Base-by-base conservation (phyloP, 495 filamentous ascomycete species). In the Lophiostoma macrostomum region DNA sequence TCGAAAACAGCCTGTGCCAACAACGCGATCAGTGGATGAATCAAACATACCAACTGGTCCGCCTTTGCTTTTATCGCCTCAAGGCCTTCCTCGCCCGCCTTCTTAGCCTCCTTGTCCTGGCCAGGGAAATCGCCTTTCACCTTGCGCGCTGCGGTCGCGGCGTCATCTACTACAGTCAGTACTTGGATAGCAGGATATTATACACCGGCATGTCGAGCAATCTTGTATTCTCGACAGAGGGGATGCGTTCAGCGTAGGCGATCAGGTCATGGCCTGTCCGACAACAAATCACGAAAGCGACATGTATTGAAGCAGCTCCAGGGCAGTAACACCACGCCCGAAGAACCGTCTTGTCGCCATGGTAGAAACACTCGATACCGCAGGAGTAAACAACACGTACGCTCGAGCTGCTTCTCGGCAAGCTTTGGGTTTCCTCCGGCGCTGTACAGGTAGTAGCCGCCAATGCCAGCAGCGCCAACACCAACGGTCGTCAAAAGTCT, bases 371-470 rank as follows among this genome's bases (percentile, higher is more conserved):
- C n/a, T n/a, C n/a, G n/a, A n/a, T n/a, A n/a, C n/a, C n/a, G n/a
- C n/a, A n/a, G n/a, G n/a, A n/a, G n/a, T n/a, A n/a, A n/a, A n/a
- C n/a, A n/a, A n/a, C n/a, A 23, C 31, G 71, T 70, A 95, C 93
- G 76, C 74, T 95, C 88, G 57, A 86, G 76, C 53, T 90, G 71
- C 74, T 91, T 87, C 76, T 86, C 79, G 10, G 91, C 91, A 23
- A 78, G 79, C 51, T 85, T 83, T n/a, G 87, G 80, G 66, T 85
- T 76, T 29, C 93, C 93, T 42, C 91, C 90, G 0, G 91, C 87
- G 19, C 73, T 76, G 72, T 96, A 97, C 45, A 97, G 76, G 75
- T 97, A 98, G 78, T 96, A 96, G 13, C 85, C 91, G 35, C 80
- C 75, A 31, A 80, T 81, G 49, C 81, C 85, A 14, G 77, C 86